Base-by-base conservation (phyloP, 2,329 filamentous ascomycete genomes). In the Botrytis tulipae region DNA sequence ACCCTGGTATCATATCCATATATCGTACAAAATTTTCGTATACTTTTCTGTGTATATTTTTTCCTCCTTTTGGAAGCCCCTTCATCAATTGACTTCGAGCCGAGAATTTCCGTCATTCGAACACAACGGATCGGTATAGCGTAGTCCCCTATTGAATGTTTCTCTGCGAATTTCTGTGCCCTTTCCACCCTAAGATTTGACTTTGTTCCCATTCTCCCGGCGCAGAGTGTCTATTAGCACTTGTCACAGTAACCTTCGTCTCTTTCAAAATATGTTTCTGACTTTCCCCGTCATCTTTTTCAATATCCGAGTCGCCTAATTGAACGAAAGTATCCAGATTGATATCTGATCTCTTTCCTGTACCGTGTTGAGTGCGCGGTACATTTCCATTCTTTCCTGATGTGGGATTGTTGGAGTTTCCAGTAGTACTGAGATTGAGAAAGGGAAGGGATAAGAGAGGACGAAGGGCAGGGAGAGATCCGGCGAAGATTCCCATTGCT, bases 401-500 rank as follows among this genome's bases (percentile, higher is more conserved):
- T 10, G 37, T 16, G 22, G n/a, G 12, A 46, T 61, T 29, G 6
- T 69, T 61, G 57, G 54, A 46, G 35, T 74, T 54, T 22, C 66
- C 54, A 1, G 12, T 54, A 5, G 70, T 73, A 63, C 73, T 77
- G 12, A 51, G 72, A 70, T 75, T 75, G 68, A 82, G 67, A 59
- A 77, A 72, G 12, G 79, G 76, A 51, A 81, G 73, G 70, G 78
- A 78, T 70, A 86, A 81, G 12, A 86, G 78, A 1, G 85, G 85
- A 0, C 85, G 84, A 2, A 86, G 81, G 6, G 84, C 83, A 12
- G 84, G 84, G 54, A 85, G 80, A 12, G 84, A 86, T 4, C 84
- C 85, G 20, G 86, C 85, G 12, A 84, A 82, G 75, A 87, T 85
- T 29, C 85, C 86, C 29, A 84, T 85, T 16, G 84, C 86, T 48